A percentile compares a stretch with the other conserved stretches of the same genome.
Conservation (phyloP, 768 basidiomycete species). For the Phylloporus arenicola region DNA sequence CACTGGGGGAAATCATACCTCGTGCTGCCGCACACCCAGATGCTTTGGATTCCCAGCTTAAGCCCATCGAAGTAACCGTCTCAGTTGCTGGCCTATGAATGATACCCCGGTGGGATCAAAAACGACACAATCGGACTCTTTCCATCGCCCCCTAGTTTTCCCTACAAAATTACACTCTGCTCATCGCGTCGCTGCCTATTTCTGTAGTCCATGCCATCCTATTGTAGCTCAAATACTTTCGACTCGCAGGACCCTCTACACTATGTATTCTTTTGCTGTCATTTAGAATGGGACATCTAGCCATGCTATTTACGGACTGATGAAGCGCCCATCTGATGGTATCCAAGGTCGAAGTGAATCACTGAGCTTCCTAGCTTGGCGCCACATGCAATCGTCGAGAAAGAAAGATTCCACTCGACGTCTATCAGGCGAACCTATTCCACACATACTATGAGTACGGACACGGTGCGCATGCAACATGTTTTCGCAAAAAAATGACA, state of each 20-base stretch:
- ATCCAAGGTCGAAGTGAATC: not conserved
- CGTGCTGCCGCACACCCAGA: constrained; percentile 36
- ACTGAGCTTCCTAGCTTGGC: not conserved
- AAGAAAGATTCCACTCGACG: not conserved
- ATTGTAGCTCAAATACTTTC: not conserved
- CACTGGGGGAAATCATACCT: constrained; percentile 35
- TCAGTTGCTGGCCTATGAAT: constrained; percentile 30
- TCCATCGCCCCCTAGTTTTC: not conserved
- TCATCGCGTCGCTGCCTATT: not conserved
- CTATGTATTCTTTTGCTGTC: not conserved
- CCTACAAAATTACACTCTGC: not conserved
- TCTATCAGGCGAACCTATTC: not conserved
- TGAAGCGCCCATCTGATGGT: not conserved
- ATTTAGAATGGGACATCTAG: not conserved
- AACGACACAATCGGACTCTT: not conserved
- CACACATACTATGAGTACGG: not conserved
- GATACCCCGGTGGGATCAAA: not conserved
- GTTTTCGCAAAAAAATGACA: not conserved
- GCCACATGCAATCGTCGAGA: not conserved
- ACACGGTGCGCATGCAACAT: not conserved
- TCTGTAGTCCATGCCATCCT: constrained; percentile 3
- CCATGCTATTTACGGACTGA: not conserved
- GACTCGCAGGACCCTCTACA: constrained; percentile 1
- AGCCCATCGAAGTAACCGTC: constrained; percentile 40
- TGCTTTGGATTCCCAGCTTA: constrained; percentile 42